Conservation (phyloP, 164 flowering plant species). For the Taxillus chinensis region DNA sequence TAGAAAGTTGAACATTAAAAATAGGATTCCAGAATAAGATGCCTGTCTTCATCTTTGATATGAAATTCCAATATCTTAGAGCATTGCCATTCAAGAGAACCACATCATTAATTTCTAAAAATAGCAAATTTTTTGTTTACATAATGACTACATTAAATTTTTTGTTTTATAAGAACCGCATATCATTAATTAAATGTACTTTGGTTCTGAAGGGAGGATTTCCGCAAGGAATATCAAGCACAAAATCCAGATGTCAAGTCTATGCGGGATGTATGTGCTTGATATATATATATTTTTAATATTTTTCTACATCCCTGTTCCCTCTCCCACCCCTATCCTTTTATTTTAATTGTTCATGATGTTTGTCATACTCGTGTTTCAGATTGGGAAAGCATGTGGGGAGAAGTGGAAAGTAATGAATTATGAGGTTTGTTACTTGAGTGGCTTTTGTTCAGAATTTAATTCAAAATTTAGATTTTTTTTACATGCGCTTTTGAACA, state of each 20-base stretch:
- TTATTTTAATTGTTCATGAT: conserved; percentile 1
- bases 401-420: conserved; percentile 93
- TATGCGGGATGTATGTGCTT: conserved; percentile 73
- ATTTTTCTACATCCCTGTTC: background rate
- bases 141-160: background rate
- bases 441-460: background rate
- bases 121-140: too few species aligned
- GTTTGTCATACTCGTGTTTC: conserved; percentile 7
- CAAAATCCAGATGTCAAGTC: conserved; percentile 84
- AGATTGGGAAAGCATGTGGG: conserved; percentile 96
- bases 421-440: conserved; percentile 54
- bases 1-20: too few species aligned
- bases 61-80: too few species aligned
- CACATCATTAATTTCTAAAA: too few species aligned
- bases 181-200: conserved; percentile 2
- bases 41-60: too few species aligned
- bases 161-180: background rate
- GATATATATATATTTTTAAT: background rate
- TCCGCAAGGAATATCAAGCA: conserved; percentile 78
- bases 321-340: background rate
- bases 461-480: too few species aligned
- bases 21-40: too few species aligned
- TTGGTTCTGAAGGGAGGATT: conserved; percentile 65
- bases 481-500: too few species aligned
- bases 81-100: too few species aligned